A percentile compares a stretch with the other conserved stretches of the same genome.
phyloP scores from a whole-genome alignment of 257 asterid species.

The Hygrophila difformis region DNA sequence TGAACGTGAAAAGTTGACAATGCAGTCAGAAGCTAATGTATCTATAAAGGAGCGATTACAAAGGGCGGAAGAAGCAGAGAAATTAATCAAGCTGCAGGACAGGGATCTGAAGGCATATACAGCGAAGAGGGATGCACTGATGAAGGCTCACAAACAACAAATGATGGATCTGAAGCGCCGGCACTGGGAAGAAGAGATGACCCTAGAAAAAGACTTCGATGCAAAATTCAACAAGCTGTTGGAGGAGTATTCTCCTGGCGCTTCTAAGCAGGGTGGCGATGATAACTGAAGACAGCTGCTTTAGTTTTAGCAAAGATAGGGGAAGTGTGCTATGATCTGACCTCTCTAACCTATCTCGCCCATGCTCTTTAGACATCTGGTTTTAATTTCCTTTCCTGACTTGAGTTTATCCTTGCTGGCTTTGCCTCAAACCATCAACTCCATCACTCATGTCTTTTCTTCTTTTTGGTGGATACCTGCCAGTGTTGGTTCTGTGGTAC shows the following conservation, averaged over 20 bases:
- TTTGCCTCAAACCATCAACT: no score
- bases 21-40: constrained; percentile 19
- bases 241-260: constrained; percentile 26
- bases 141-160: constrained; percentile 27
- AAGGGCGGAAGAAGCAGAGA: constrained; percentile 36
- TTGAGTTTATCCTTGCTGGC: no score
- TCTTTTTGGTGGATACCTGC: no score
- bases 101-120: constrained; percentile 31
- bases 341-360: no score
- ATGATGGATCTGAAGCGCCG: constrained; percentile 26
- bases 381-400: no score
- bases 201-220: constrained; percentile 37
- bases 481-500: no score
- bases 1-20: constrained; percentile 33
- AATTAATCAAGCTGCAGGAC: constrained; percentile 33
- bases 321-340: no score
- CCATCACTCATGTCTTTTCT: no score
- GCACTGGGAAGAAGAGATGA: constrained; percentile 34
- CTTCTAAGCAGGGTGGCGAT: no score
- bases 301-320: no score
- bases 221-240: constrained; percentile 22
- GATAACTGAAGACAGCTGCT: no score
- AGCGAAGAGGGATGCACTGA: constrained; percentile 23
- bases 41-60: constrained; percentile 31
- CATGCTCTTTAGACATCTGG: no score